Conservation (phyloP, 768 basidiomycete genomes). For the Russula abietina region DNA sequence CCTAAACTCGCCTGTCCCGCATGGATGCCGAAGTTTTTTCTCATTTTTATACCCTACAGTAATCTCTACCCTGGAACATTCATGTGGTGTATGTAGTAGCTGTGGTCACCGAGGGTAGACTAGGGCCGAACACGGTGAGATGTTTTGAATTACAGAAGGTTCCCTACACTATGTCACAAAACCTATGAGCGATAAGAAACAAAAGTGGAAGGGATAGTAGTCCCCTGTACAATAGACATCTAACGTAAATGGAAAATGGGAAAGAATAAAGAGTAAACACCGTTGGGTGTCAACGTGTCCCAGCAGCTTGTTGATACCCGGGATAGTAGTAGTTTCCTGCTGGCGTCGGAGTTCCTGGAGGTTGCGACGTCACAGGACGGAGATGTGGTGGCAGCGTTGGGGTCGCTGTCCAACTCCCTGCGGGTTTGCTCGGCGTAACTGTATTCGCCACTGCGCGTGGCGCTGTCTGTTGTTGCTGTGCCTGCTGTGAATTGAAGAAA, state of each 20-base stretch:
- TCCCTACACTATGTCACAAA: neutral
- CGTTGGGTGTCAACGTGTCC: conserved; percentile 12
- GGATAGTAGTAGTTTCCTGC: conserved; percentile 27
- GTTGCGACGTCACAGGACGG: conserved; percentile 26
- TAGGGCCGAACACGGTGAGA: neutral
- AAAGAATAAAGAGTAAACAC: neutral
- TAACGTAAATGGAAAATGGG: neutral
- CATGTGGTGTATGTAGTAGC: neutral
- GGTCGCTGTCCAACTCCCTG: conserved; percentile 28
- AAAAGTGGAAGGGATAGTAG: conserved; percentile 5
- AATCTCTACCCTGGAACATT: neutral
- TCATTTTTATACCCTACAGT: neutral
- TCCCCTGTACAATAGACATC: conserved; percentile 16
- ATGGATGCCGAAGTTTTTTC: conserved; percentile 18
- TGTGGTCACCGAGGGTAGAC: neutral
- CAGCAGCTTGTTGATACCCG: conserved; percentile 26
- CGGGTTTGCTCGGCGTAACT: conserved; percentile 33
- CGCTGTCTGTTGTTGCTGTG: conserved; percentile 26
- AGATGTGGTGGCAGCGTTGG: conserved; percentile 42
- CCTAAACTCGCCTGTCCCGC: neutral
- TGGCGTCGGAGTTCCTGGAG: conserved; percentile 26
- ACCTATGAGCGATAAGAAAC: neutral
- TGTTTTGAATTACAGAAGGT: conserved; percentile 11
- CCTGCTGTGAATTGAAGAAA: conserved; percentile 34
- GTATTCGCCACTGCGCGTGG: conserved; percentile 52